Evolutionary conservation across 108 stramenopile species (phyloP), one percentile per base, ranked within the genome.

Genomic region (Nitzschia sp.): DNA sequence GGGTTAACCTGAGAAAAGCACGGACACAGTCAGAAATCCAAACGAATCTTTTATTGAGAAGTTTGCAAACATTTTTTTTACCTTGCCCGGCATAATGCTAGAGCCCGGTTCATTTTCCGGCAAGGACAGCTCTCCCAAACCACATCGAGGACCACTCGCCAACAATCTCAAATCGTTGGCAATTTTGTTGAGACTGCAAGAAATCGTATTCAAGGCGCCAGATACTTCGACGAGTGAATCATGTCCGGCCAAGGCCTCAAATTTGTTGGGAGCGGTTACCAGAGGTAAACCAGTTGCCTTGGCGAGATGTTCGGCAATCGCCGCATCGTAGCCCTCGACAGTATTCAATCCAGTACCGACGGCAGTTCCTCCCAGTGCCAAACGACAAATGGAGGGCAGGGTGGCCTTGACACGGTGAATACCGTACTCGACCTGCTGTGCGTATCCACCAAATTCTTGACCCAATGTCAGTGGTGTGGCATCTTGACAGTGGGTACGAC

Each of bases 11-110:
- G n/a, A n/a, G n/a, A n/a, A n/a, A 96, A n/a, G n/a, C n/a, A n/a
- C n/a, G n/a, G n/a, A n/a, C n/a, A n/a, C n/a, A n/a, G n/a, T n/a
- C n/a, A n/a, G n/a, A n/a, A n/a, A n/a, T n/a, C n/a, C n/a, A n/a
- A n/a, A n/a, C n/a, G n/a, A n/a, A n/a, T n/a, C n/a, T n/a, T n/a
- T n/a, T n/a, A n/a, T n/a, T n/a, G n/a, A n/a, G n/a, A n/a, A n/a
- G n/a, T n/a, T n/a, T n/a, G n/a, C n/a, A n/a, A n/a, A n/a, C n/a
- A n/a, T n/a, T n/a, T n/a, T n/a, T n/a, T n/a, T n/a, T n/a, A n/a
- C 61, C 80, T 99, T 99, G n/a, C 98, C 98, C 5, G 98, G 98
- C 98, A 99, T 99, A 81, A 99, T 99, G 66, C 86, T 89, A 27
- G 81, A 83, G n/a, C 98, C 98, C 0, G 98, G 98, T 77, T 99